Percentiles rank a stretch among this genome's conserved stretches.
Conservation (phyloP, 2,329 filamentous ascomycete genomes). For the Alternaria sp. region DNA sequence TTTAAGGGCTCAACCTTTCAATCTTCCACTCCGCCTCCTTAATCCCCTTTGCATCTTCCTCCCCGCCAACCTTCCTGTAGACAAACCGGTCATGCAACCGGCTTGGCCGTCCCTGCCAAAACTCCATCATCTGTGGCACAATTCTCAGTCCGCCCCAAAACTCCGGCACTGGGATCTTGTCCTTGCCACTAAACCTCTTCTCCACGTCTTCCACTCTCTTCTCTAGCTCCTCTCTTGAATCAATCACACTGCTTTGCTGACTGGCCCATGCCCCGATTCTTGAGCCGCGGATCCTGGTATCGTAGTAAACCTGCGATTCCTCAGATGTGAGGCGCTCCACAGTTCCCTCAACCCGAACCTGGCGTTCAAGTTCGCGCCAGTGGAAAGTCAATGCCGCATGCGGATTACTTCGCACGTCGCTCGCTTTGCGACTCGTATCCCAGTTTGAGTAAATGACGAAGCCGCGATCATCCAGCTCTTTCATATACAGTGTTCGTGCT, state of each 20-base stretch:
- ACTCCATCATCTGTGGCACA: constrained; percentile 86
- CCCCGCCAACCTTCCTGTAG: constrained; percentile 70
- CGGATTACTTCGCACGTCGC: constrained; percentile 75
- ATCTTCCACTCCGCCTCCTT: constrained; percentile 64
- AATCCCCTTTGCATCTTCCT: constrained; percentile 16
- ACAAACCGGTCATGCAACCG: constrained; percentile 92
- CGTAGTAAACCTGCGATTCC: constrained; percentile 75
- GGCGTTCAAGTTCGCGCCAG: constrained; percentile 86
- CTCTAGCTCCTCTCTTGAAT: constrained; percentile 76
- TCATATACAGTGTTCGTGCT: constrained; percentile 89
- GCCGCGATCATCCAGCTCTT: constrained; percentile 83
- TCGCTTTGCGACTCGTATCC: constrained; percentile 74
- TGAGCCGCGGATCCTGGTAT: constrained; percentile 76
- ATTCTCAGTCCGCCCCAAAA: constrained; percentile 95
- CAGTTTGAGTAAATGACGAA: constrained; percentile 97
- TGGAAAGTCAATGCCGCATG: constrained; percentile 87
- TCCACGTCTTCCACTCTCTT: constrained; percentile 79
- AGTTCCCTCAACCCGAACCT: constrained; percentile 86
- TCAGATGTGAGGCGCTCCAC: constrained; percentile 71
- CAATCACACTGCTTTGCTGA: constrained; percentile 80
- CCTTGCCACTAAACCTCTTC: constrained; percentile 74
- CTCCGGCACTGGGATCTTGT: constrained; percentile 86
- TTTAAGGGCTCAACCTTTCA: constrained; percentile 75
- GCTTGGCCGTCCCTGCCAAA: constrained; percentile 92
- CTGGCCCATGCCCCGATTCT: constrained; percentile 94